Conservation (phyloP, 805 yeast species). For the Saturnispora mendoncae region DNA sequence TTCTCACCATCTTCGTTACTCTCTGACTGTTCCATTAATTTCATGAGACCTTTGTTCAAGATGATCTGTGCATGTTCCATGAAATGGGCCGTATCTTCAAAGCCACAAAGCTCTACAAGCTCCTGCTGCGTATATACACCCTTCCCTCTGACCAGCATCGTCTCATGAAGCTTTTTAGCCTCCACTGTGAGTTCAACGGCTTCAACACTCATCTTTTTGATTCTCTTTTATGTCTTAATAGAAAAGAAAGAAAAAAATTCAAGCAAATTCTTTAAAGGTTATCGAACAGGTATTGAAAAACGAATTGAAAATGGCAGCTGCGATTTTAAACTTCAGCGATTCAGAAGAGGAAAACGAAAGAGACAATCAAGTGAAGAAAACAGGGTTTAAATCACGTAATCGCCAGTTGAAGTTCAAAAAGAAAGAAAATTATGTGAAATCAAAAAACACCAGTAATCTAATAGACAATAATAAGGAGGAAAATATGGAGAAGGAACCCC, state of each 20-base stretch:
- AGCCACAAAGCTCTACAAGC: slow-evolving; percentile 41
- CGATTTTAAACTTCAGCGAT: slow-evolving; percentile 12
- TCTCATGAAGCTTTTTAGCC: slow-evolving; percentile 51
- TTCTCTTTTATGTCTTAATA: slow-evolving; percentile 9
- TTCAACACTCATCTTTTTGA: slow-evolving; percentile 8
- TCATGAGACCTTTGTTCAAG: neutral
- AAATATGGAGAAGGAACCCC: neutral
- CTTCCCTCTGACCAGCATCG: slow-evolving; percentile 47
- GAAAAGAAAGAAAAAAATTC: neutral
- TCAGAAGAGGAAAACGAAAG: slow-evolving; percentile 1
- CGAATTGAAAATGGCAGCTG: slow-evolving; percentile 18
- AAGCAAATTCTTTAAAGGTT: neutral
- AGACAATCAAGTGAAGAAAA: neutral
- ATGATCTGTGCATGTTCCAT: slow-evolving; percentile 36
- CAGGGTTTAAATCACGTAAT: slow-evolving; percentile 1
- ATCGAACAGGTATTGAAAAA: slow-evolving; percentile 5
- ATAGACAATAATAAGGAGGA: slow-evolving; percentile 5
- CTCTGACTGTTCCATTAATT: slow-evolving; percentile 38
- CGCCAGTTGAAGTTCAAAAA: neutral
- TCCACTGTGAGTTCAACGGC: slow-evolving; percentile 12
- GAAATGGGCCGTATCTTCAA: slow-evolving; percentile 34
- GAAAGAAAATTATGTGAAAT: slow-evolving; percentile 5
- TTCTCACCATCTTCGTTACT: slow-evolving; percentile 28
- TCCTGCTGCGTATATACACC: slow-evolving; percentile 61
- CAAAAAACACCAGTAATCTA: slow-evolving; percentile 6